Percentiles rank a stretch among this genome's conserved stretches.
Conservation (phyloP, 176 grass and related monocot genomes). For the Raddia distichophylla region DNA sequence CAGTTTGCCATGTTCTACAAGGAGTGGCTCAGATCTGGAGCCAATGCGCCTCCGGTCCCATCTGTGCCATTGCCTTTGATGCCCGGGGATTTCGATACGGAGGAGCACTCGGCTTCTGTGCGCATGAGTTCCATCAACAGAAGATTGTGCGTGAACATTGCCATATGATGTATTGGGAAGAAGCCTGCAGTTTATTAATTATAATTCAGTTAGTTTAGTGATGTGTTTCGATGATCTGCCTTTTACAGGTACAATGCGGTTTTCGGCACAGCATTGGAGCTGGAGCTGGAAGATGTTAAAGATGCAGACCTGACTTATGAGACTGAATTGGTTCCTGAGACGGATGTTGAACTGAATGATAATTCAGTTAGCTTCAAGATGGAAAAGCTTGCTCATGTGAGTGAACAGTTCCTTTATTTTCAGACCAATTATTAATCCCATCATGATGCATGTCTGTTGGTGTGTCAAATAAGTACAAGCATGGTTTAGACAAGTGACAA, state of each 20-base stretch:
- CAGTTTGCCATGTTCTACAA: constrained; percentile 92
- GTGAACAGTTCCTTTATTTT: constrained; percentile 51
- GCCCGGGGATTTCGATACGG: constrained; percentile 28
- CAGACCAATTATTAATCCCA: constrained; percentile 8
- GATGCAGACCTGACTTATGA: constrained; percentile 49
- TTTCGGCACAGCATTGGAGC: constrained; percentile 59
- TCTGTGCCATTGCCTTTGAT: constrained; percentile 66
- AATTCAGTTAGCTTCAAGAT: constrained; percentile 50
- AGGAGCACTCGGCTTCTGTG: constrained; percentile 57
- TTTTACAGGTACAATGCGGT: constrained; percentile 82
- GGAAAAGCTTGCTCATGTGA: constrained; percentile 74
- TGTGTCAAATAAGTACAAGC: constrained; percentile 8
- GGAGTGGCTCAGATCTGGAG: constrained; percentile 81
- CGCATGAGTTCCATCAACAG: constrained; percentile 67
- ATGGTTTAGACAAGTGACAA: constrained; percentile 35
- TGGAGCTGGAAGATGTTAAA: constrained; percentile 47
- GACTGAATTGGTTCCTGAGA: constrained; percentile 40
- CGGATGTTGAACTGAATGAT: constrained; percentile 47
- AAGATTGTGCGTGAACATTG: constrained; percentile 66
- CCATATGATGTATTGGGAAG: neutral
- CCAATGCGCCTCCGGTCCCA: constrained; percentile 57
- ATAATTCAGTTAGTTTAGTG: constrained; percentile 3
- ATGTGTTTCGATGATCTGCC: neutral
- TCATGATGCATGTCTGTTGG: constrained; percentile 13
- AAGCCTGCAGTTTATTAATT: constrained; percentile 4